Conservation (phyloP, 1,284 basidiomycete genomes). For the Crocinoboletus sp. region DNA sequence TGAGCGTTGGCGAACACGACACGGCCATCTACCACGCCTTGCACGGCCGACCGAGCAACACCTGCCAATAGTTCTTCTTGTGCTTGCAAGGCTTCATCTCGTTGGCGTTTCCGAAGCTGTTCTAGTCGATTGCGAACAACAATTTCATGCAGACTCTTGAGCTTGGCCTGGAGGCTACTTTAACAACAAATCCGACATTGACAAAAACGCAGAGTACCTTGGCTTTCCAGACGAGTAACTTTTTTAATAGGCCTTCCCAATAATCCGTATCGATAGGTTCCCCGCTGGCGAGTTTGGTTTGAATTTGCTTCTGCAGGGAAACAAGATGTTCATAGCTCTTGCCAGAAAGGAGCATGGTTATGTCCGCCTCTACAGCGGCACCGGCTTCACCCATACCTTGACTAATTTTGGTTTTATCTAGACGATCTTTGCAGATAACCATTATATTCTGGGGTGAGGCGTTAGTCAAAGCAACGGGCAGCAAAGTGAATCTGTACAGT, state of each 20-base stretch:
- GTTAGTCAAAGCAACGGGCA: slow-evolving; percentile 9
- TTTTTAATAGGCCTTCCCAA: slow-evolving; percentile 92
- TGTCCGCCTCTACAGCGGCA: slow-evolving; percentile 77
- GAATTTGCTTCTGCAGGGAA: slow-evolving; percentile 81
- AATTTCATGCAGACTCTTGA: slow-evolving; percentile 91
- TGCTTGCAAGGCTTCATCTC: slow-evolving; percentile 90
- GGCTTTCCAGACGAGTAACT: slow-evolving; percentile 97
- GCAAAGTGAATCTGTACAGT: slow-evolving; percentile 53
- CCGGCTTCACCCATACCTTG: slow-evolving; percentile 60
- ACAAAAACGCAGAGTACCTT: slow-evolving; percentile 50
- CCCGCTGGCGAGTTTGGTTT: slow-evolving; percentile 83
- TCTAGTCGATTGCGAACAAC: slow-evolving; percentile 95
- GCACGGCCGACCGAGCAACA: slow-evolving; percentile 54
- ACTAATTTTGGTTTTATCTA: slow-evolving; percentile 70
- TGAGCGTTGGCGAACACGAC: slow-evolving; percentile 32
- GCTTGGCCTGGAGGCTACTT: slow-evolving; percentile 61
- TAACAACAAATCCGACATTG: slow-evolving; percentile 1
- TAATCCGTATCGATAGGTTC: slow-evolving; percentile 98
- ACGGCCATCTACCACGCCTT: slow-evolving; percentile 35
- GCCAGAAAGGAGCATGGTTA: slow-evolving; percentile 67
- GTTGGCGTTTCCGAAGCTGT: slow-evolving; percentile 90
- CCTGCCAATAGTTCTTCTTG: slow-evolving; percentile 89
- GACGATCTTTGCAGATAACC: slow-evolving; percentile 89
- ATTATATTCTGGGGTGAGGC: slow-evolving; percentile 75
- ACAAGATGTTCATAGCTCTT: slow-evolving; percentile 84